Evolutionary conservation across 352 stramenopile genomes (phyloP), one percentile per base, ranked within the genome.

Genomic region (Phytophthora pluvialis): DNA sequence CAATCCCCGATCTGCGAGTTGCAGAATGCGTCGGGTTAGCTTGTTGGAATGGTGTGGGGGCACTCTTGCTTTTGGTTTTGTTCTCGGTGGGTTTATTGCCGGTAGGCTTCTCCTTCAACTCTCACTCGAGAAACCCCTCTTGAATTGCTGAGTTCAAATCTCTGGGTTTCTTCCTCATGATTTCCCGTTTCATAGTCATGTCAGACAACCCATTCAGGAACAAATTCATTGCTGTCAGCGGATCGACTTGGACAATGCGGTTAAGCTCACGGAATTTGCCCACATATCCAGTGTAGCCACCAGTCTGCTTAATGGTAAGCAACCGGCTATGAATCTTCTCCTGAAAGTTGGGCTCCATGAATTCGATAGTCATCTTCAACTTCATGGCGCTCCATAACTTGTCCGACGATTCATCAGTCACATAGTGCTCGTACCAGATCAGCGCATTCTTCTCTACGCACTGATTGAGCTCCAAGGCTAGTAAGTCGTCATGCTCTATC

Each of bases 201-300:
- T 65, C 58, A 1, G 48, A 59, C 15, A 65, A 16, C 38, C 58
- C 58, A 25, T 65, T 65, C 18, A 65, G 21, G 13, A 65, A 65
- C 5, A 65, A 31, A 21, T 59, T 58, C 58, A 65, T 65, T 35
- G 58, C 58, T 18, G 40, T 59, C 1, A 65, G 3, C 10, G 28
- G 4, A 31, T 65, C 40, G 13, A 65, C 39, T 25, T 58, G 40
- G 7, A 36, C 58, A 6, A 59, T 59, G 6, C 58, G 13, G 15
- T 66, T 54, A 3, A 66, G 21, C 15, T 66, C 58, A 32, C 58
- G 18, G n/a, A 66, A 66, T 25, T 66, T 66, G 6, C 56, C 46
- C 3, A 64, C 45, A 18, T 64, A 64, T 12, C 56, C 56, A 31
- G 43, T 38, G 21, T 64, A 66, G 5, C 48, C 39, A 47, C 57